These are phyloP conservation scores for Trapa incisa DNA, from an alignment of 345 rosid species.

Conservation along the genomic window DNA sequence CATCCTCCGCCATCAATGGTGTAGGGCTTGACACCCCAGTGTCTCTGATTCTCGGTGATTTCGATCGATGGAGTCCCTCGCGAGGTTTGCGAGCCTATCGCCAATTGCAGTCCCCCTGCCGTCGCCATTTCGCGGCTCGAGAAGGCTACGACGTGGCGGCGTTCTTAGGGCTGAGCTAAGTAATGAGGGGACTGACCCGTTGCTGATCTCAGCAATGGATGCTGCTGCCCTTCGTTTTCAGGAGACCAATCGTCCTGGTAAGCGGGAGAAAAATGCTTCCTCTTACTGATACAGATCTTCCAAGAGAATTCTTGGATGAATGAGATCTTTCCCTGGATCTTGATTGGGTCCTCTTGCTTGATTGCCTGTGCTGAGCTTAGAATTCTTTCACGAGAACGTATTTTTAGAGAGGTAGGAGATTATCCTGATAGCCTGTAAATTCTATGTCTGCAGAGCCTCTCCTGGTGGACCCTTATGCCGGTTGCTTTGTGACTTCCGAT, in stretches of 20 bases:
- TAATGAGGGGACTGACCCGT: slow-evolving; percentile 37
- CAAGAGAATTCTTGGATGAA: neutral
- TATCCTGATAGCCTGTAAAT: neutral
- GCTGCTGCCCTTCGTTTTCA: slow-evolving; percentile 71
- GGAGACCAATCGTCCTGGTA: slow-evolving; percentile 66
- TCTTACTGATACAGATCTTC: neutral
- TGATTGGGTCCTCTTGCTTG: neutral
- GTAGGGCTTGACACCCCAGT: neutral
- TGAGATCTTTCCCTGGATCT: neutral
- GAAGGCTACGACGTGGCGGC: slow-evolving; percentile 8
- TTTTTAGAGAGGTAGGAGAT: neutral
- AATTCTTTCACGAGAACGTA: neutral
- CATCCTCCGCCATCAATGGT: neutral
- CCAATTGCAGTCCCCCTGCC: slow-evolving; percentile 3
- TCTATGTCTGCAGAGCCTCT: slow-evolving; percentile 53
- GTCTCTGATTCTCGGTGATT: neutral
- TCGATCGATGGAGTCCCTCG: neutral
- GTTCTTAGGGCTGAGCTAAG: slow-evolving; percentile 29
- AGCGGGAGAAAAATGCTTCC: slow-evolving; percentile 1
- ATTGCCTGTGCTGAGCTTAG: neutral
- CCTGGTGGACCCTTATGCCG: slow-evolving; percentile 72
- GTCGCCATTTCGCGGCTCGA: slow-evolving; percentile 8
- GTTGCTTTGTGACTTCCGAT: slow-evolving; percentile 52
- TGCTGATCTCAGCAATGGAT: slow-evolving; percentile 40
- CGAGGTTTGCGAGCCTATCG: neutral